Base-by-base conservation (phyloP, 208 protist species). In the Wallacemonas sp. region DNA sequence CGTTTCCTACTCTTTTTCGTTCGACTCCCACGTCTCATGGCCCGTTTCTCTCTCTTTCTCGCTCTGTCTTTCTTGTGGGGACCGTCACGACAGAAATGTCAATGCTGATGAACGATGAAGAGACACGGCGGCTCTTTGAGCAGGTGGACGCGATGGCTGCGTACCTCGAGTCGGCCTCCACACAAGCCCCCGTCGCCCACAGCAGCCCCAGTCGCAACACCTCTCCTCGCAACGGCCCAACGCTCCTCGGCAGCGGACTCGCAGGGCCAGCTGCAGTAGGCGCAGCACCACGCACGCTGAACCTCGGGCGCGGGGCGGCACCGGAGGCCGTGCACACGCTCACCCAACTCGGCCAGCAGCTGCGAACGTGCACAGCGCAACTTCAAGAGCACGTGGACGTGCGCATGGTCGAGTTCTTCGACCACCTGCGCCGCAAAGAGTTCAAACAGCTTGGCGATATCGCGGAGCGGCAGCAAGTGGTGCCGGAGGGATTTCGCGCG, bases 331-430 rank as follows among this genome's bases (percentile, higher is more conserved):
- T 80, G 1, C 11, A 21, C 11, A 27, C 62, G 30, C 65, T 93
- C 27, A 30, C 30, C 19, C 46, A 74, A 23, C 62, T 91, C 2
- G 88, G 88, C 52, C 1, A 26, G 12, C n/a, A 56, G 1, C 72
- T 95, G 41, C 57, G 69, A 4, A 23, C 60, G 23, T 29, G 70
- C 1, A 41, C 46, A 6, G 41, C 30, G 17, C 36, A 67, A 38
- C 71, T 95, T 32, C 46, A 74, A 41, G 39, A 8, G 46, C 57
- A 63, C 3, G 57, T 92, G 11, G 84, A 89, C 47, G 49, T 26
- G 0, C 72, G 82, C 32, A 36, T 92, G 9, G 72, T 88, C 14
- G 76, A 79, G 29, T 95, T 95, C 52, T 95, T 86, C 52, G 66
- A 66, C 0, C 76, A 91, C 65, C 58, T 90, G 70, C 68, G 68